Evolutionary conservation across 805 yeast species (phyloP), one percentile per base, ranked within the genome.

Genomic region (Candida manassasensis): DNA sequence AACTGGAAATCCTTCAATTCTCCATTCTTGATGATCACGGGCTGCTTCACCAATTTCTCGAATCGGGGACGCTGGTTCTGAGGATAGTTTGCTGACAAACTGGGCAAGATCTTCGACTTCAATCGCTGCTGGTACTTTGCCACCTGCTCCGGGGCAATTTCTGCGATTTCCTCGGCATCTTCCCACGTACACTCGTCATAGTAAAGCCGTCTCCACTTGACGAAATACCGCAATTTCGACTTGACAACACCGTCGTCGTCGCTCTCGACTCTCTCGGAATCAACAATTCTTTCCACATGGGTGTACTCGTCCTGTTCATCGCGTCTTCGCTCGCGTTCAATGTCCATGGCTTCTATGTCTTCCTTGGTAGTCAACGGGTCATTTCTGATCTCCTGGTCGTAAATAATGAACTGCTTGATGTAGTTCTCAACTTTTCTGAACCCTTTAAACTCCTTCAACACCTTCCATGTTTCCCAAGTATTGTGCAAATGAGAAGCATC

Each of bases 181-280:
- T 93, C 99, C 97, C 97, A 93, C 4, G 97, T 87, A 40, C 96
- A 86, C 49, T 85, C 95, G 59, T 94, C 97, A 53, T 93, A 93
- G 50, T 88, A 84, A 18, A 93, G 71, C 36, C 97, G 74, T 53
- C 79, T 81, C 98, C 98, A 93, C 59, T 93, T 93, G 41, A 89
- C 90, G 41, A 82, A 75, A 58, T 93, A 93, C 53, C 81, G 81
- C 42, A 93, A 68, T 37, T 74, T 79, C 15, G 81, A 77, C 19
- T 71, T 72, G 15, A 18, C 19, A 8, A 15, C 32, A 26, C 84
- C 88, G 36, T 69, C 75, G 9, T 79, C 88, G 21, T 67, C 66
- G 4, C n/a, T 12, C 10, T 70, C 72, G 21, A 75, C 65, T 55
- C 98, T 79, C 48, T 86, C 85, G 35, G 89, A 79, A 39, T 86